Percentiles rank a stretch among this genome's conserved stretches.
Evolutionary conservation across 2,329 filamentous ascomycete species (phyloP).

Genomic region (Penicillium thymicola): DNA sequence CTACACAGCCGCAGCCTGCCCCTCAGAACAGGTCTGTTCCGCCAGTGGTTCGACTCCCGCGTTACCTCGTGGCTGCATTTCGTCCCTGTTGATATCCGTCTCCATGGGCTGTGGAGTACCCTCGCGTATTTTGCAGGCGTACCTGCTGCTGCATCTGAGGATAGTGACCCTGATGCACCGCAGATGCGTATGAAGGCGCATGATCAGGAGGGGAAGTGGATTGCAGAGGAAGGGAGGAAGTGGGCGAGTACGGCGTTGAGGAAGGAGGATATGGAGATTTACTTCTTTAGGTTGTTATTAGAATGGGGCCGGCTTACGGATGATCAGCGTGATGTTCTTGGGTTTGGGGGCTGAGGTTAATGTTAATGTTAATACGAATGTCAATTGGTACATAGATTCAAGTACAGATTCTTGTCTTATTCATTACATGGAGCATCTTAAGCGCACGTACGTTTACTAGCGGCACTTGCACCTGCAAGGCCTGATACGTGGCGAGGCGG

Average conservation of each 20-base stretch:
- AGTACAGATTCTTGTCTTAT: neutral
- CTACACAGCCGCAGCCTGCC: conserved; percentile 66
- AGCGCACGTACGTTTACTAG: too few species aligned
- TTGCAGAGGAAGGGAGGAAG: conserved; percentile 61
- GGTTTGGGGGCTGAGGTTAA: conserved; percentile 29
- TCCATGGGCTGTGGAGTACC: conserved; percentile 70
- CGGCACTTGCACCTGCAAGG: too few species aligned
- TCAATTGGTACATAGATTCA: neutral
- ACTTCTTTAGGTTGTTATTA: conserved; percentile 71
- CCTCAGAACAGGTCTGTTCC: conserved; percentile 68
- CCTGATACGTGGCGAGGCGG: too few species aligned
- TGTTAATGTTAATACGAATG: conserved; percentile 1
- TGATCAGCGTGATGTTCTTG: conserved; percentile 54
- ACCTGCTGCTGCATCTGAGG: conserved; percentile 17
- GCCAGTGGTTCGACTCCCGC: conserved; percentile 75
- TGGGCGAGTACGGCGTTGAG: conserved; percentile 64
- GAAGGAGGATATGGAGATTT: conserved; percentile 74
- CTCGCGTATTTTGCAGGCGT: conserved; percentile 69
- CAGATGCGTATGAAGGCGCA: conserved; percentile 50
- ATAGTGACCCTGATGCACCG: conserved; percentile 41
- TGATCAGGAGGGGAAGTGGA: conserved; percentile 58
- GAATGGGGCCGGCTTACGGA: conserved; percentile 72
- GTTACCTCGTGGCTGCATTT: conserved; percentile 76
- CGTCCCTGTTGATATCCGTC: conserved; percentile 70
- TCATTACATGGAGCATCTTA: neutral